Percentiles rank a stretch among this genome's conserved stretches.
These are phyloP conservation scores for Bruguiera hainesii DNA, from an alignment of 441 rosid genomes.

Conservation along the genomic window DNA sequence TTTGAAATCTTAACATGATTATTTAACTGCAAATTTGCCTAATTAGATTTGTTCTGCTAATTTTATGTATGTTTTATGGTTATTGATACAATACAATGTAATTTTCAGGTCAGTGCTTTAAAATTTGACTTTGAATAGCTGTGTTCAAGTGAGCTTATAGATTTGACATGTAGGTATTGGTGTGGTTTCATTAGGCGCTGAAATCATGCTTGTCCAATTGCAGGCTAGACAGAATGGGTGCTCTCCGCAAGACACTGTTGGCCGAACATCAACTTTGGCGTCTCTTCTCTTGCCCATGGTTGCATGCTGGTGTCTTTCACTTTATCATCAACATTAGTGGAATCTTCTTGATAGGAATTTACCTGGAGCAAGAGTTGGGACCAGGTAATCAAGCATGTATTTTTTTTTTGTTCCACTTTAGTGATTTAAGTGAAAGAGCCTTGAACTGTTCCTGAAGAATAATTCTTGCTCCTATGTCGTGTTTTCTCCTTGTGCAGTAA, in stretches of 20 bases:
- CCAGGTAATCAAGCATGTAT: conserved; percentile 40
- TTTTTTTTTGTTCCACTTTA: conserved; percentile 1
- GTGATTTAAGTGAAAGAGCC: background rate
- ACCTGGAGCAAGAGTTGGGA: conserved; percentile 79
- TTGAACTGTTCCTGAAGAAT: background rate
- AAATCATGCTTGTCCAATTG: conserved; percentile 15
- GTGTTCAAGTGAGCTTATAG: too few relatives aligned
- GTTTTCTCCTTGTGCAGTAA: conserved; percentile 42
- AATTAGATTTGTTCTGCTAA: too few relatives aligned
- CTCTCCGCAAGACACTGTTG: conserved; percentile 48
- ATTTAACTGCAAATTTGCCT: too few relatives aligned
- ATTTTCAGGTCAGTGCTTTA: too few relatives aligned
- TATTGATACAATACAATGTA: too few relatives aligned
- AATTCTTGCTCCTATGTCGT: conserved; percentile 3
- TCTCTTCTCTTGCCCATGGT: conserved; percentile 50
- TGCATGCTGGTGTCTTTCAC: conserved; percentile 75
- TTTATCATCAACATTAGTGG: conserved; percentile 55
- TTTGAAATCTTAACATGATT: too few relatives aligned
- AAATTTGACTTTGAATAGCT: too few relatives aligned
- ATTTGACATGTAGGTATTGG: too few relatives aligned
- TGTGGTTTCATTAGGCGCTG: background rate
- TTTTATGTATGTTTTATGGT: too few relatives aligned
- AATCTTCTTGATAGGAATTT: conserved; percentile 56
- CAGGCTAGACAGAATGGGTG: conserved; percentile 81
- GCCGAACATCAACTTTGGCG: conserved; percentile 58